Evolutionary conservation across 345 rosid genomes (phyloP).

Genomic region (Limnanthes douglasii): DNA sequence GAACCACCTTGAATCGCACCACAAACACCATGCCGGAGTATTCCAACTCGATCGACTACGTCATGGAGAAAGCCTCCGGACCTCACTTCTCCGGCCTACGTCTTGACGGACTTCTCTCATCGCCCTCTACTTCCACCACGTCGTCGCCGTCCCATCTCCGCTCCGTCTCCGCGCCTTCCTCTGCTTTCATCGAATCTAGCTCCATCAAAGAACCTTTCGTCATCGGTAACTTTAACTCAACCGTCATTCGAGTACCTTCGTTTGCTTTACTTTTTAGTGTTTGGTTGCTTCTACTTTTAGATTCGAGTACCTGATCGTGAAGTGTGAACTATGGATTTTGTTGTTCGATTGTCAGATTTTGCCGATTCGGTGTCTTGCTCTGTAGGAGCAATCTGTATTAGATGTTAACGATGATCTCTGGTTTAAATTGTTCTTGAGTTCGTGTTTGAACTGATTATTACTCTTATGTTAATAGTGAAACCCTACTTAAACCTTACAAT

Average conservation of each 20-base stretch:
- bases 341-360: not conserved
- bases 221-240: conserved; percentile 42
- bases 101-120: conserved; percentile 51
- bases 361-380: not conserved
- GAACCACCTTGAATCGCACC: no score
- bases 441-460: no score
- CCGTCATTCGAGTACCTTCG: no score
- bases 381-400: no score
- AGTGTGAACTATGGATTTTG: conserved; percentile 1
- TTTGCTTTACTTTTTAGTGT: not conserved
- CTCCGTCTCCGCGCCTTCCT: conserved; percentile 2
- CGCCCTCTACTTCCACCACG: conserved; percentile 32
- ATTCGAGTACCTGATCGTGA: conserved; percentile 1
- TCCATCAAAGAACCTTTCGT: conserved; percentile 65
- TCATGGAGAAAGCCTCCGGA: conserved; percentile 95
- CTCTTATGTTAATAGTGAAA: no score
- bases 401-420: no score
- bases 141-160: conserved; percentile 24
- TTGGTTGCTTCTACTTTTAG: not conserved
- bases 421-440: no score
- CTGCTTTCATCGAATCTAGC: conserved; percentile 14
- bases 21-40: conserved; percentile 32
- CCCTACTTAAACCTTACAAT: no score
- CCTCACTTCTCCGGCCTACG: conserved; percentile 99
- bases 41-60: conserved; percentile 50